Evolutionary conservation across 1,139 yeast species (phyloP), one percentile per base, ranked within the genome.

Genomic region (Saccharomyces pastorianus): DNA sequence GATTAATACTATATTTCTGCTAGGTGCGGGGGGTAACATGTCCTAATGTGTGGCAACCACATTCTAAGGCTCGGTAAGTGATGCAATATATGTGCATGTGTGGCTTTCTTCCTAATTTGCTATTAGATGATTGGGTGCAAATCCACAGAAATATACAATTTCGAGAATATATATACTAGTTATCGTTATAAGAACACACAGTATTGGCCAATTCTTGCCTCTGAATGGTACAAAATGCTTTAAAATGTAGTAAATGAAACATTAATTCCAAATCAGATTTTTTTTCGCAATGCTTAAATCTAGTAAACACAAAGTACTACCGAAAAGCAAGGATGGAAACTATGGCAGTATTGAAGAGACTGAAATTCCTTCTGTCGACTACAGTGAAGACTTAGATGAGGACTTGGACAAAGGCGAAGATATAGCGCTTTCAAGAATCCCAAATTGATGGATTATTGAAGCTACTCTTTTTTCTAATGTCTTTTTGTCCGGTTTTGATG

Each of bases 401-500:
- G 53, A 42, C 8, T 49, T 47, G 7, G 51, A 46, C 44, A 51
- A 55, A 20, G 56, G 48, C 6, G 55, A 53, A 32, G 48, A 47
- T 25, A 41, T 48, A n/a, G 47, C 54, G 6, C 47, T 55, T 5
- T 53, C 58, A 5, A 48, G 20, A 6, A 53, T 55, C 26, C 58
- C 58, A n/a, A 50, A 55, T 48, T 26, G 53, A 25, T 53, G 56
- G 56, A 25, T 58, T n/a, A 57, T 58, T 29, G 61, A 58, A 29
- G 53, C 57, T 2, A 59, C 61, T 2, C 56, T 58, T 4, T 58
- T 54, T 38, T 48, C 60, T 3, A 58, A 25, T 70, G 77, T 75
- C 1, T 78, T 80, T 56, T 68, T 81, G 3, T 78, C 82, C 2
- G 82, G 84, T 1, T 67, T 81, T 51, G 85, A 82, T 63, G 73